These are phyloP conservation scores for Phytophthora palmivora DNA, from an alignment of 352 stramenopile species.

Conservation along the genomic window DNA sequence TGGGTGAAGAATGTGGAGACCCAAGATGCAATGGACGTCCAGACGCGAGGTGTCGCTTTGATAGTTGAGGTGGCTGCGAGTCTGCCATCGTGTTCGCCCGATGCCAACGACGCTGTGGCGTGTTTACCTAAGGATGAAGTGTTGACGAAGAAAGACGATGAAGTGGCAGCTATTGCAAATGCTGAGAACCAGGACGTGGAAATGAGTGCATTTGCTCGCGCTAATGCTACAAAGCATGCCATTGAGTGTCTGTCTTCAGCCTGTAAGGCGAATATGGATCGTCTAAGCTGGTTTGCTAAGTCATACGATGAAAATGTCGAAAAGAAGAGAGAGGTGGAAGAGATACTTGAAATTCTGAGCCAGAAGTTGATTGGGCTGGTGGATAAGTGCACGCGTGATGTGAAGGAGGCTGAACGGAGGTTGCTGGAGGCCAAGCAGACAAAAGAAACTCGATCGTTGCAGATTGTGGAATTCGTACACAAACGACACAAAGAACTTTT, in stretches of 20 bases:
- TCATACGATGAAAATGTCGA: constrained; percentile 18
- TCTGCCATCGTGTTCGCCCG: constrained; percentile 25
- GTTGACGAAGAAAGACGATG: constrained; percentile 26
- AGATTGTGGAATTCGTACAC: constrained; percentile 44
- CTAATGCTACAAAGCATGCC: constrained; percentile 44
- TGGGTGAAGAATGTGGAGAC: constrained; percentile 42
- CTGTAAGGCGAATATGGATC: constrained; percentile 48
- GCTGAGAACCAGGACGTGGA: constrained; percentile 21
- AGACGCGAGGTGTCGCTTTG: constrained; percentile 21
- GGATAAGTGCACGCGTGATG: constrained; percentile 26
- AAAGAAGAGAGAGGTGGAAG: constrained; percentile 26
- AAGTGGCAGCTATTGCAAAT: constrained; percentile 32
- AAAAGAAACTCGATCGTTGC: constrained; percentile 36
- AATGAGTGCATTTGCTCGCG: constrained; percentile 37
- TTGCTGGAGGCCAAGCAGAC: constrained; percentile 35
- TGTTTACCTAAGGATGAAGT: constrained; percentile 23
- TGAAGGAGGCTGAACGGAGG: constrained; percentile 33
- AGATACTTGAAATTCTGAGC: constrained; percentile 34
- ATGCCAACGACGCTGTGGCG: constrained; percentile 29
- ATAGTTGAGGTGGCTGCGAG: constrained; percentile 30
- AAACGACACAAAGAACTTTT: constrained; percentile 44
- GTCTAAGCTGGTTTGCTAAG: constrained; percentile 42
- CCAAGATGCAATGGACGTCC: constrained; percentile 21
- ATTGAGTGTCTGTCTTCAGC: constrained; percentile 53
- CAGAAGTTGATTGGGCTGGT: constrained; percentile 26